phyloP scores from a whole-genome alignment of 139 green algal genomes.

The Chlorella sp. region DNA sequence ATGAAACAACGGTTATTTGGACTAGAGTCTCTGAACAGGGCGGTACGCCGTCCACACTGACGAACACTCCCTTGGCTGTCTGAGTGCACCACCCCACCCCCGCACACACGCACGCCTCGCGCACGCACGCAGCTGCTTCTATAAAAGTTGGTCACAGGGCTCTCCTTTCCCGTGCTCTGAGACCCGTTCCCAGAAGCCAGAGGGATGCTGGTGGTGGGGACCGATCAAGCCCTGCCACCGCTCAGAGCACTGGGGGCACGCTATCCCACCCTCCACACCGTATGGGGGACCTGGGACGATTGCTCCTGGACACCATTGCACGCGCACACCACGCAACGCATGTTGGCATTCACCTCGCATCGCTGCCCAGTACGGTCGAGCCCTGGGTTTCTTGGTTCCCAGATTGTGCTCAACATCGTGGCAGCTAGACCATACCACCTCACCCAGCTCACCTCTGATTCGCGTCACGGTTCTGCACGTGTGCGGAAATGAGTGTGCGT shows the following conservation, averaged over 20 bases:
- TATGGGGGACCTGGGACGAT: constrained; percentile 27
- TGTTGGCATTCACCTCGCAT: background rate
- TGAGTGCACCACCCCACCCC: constrained; percentile 43
- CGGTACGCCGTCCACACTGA: constrained; percentile 50
- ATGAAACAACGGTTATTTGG: constrained; percentile 55
- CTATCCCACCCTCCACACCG: constrained; percentile 19
- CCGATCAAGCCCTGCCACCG: constrained; percentile 16
- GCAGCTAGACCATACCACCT: constrained; percentile 4
- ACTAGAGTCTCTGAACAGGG: constrained; percentile 78
- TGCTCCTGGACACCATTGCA: constrained; percentile 20
- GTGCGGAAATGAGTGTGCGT: no score
- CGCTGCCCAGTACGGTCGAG: constrained; percentile 11
- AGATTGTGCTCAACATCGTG: constrained; percentile 13
- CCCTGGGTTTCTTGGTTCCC: constrained; percentile 12
- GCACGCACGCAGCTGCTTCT: constrained; percentile 40
- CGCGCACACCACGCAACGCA: background rate
- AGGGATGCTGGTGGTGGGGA: constrained; percentile 7
- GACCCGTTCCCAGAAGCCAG: constrained; percentile 38
- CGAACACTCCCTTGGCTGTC: constrained; percentile 74
- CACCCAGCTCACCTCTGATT: constrained; percentile 3
- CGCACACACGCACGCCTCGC: constrained; percentile 1
- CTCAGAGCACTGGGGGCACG: constrained; percentile 14
- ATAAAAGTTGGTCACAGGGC: constrained; percentile 63
- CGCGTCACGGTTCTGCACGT: background rate
- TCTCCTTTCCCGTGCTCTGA: constrained; percentile 13